Base-by-base conservation (phyloP, 1,139 yeast species). In the Pichia sp. region DNA sequence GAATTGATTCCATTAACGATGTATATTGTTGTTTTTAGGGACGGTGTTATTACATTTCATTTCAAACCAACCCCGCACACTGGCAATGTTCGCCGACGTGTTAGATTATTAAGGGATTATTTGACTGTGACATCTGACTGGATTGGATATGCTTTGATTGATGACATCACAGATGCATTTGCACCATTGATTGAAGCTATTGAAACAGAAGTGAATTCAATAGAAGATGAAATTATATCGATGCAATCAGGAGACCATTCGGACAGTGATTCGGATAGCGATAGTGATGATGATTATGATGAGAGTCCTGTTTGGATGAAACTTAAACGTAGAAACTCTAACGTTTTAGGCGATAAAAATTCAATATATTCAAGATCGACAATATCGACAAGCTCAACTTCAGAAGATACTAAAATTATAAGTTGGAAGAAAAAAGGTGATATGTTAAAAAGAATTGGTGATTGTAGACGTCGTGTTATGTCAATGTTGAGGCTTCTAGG, bases 11-110 rank as follows among this genome's bases (percentile, higher is more conserved):
- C 98, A 0, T 74, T 92, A 57, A 89, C 89, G 60, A 90, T 92
- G 80, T 94, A 92, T 66, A 85, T 90, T 61, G 79, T 92, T 56
- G 96, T 92, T 5, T 92, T 90, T 70, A 79, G 83, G 53, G 84
- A 89, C 51, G 97, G 95, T 20, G 95, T 92, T 12, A 70, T 92
- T 38, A 89, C 97, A 0, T 90, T 92, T 69, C 98, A 92, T 68
- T 89, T 88, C 67, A 82, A 90, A 13, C 89, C 96, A 8, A 88
- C 97, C 0, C 96, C 97, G 1, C 98, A 92, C 64, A 95, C 97
- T 0, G 86, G 89, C 48, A 92, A 92, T 63, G 98, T 92, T 37
- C 77, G 98, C 59, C 77, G 97, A 63, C 79, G 98, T 61, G 95
- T 95, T 0, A 73, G 98, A 49, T 71, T 92, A 54, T 73, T 92